Evolutionary conservation across 768 basidiomycete species (phyloP).

Genomic region (Chiua virens): DNA sequence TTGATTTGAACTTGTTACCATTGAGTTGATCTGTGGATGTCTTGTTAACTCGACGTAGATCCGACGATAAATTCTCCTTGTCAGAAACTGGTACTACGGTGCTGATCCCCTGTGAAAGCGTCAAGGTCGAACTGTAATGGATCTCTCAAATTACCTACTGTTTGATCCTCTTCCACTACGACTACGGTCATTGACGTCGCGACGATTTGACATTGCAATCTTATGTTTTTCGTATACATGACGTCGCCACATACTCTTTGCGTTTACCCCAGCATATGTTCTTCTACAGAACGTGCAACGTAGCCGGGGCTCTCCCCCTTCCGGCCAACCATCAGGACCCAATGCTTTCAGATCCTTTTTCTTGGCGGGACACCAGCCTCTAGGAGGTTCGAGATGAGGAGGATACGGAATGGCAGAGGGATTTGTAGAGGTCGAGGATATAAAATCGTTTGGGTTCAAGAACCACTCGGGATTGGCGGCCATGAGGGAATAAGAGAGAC

Average conservation of each 20-base stretch:
- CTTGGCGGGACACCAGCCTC: constrained; percentile 86
- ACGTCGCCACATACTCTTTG: constrained; percentile 89
- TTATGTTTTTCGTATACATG: constrained; percentile 91
- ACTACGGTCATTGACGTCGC: constrained; percentile 65
- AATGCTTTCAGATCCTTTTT: constrained; percentile 75
- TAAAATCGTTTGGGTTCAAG: constrained; percentile 65
- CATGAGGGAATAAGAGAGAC: constrained; percentile 68
- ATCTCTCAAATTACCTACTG: constrained; percentile 46
- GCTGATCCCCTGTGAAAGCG: constrained; percentile 57
- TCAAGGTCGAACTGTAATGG: constrained; percentile 18
- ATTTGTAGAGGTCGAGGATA: constrained; percentile 44
- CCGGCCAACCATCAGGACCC: constrained; percentile 70
- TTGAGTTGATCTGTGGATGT: constrained; percentile 17
- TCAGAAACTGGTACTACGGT: constrained; percentile 41
- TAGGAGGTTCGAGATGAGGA: constrained; percentile 73
- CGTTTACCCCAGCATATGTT: constrained; percentile 83
- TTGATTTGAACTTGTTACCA: constrained; percentile 19
- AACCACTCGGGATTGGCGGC: constrained; percentile 83
- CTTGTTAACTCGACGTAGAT: constrained; percentile 30
- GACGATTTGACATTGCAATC: constrained; percentile 85
- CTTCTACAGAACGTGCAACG: constrained; percentile 84
- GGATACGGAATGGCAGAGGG: constrained; percentile 68
- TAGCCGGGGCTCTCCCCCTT: constrained; percentile 76
- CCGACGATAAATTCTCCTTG: constrained; percentile 34
- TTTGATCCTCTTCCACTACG: constrained; percentile 59